Evolutionary conservation across 768 basidiomycete genomes (phyloP).

Genomic region (Trametes sanguinea): DNA sequence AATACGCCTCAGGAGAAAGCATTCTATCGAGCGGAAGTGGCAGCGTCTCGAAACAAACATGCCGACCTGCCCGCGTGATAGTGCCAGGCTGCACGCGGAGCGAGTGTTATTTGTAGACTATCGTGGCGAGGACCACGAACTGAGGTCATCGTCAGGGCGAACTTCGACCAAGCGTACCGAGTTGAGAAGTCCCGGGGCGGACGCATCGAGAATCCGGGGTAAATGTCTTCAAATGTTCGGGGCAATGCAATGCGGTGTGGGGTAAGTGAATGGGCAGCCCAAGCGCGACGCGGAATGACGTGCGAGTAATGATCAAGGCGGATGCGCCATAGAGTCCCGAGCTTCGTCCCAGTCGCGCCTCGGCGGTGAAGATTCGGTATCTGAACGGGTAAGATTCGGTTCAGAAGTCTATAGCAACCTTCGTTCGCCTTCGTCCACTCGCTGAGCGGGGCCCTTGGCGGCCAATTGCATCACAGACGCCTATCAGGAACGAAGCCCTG

Average conservation of each 20-base stretch:
- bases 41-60: slow-evolving; percentile 7
- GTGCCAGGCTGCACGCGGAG: slow-evolving; percentile 10
- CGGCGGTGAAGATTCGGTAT: slow-evolving; percentile 31
- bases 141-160: slow-evolving; percentile 16
- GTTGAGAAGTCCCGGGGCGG: slow-evolving; percentile 6
- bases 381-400: slow-evolving; percentile 32
- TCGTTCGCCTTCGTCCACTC: not conserved
- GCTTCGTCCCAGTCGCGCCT: slow-evolving; percentile 20
- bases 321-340: slow-evolving; percentile 12
- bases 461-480: slow-evolving; percentile 13
- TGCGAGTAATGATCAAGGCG: slow-evolving; percentile 14
- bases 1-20: not conserved
- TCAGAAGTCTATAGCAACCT: slow-evolving; percentile 13
- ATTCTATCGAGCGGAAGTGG: not conserved
- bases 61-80: slow-evolving; percentile 20
- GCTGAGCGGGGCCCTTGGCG: not conserved
- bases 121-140: slow-evolving; percentile 3
- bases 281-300: slow-evolving; percentile 4
- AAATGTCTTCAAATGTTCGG: slow-evolving; percentile 34
- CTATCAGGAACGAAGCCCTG: not conserved
- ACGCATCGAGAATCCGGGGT: slow-evolving; percentile 25
- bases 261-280: slow-evolving; percentile 19
- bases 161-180: slow-evolving; percentile 9
- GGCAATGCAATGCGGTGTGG: slow-evolving; percentile 29
- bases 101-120: slow-evolving; percentile 12